Evolutionary conservation across 441 rosid species (phyloP).

Genomic region (Aleurites moluccanus): DNA sequence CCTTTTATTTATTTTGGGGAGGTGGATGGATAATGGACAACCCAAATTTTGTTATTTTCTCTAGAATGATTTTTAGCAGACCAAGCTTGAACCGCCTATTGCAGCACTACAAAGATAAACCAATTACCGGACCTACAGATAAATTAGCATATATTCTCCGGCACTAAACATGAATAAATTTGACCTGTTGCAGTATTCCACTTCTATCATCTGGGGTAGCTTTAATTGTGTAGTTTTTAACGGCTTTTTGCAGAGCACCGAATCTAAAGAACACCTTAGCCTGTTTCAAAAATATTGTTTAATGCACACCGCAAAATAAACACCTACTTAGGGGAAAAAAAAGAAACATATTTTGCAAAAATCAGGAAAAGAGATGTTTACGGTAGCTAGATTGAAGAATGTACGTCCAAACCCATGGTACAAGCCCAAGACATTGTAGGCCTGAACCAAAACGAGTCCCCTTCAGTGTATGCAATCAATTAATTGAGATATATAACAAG

Average conservation of each 20-base stretch:
- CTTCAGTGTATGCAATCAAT: conserved; percentile 8
- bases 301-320: not conserved
- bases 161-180: not conserved
- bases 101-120: too few relatives aligned
- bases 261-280: conserved; percentile 67
- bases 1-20: too few relatives aligned
- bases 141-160: too few relatives aligned
- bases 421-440: conserved; percentile 71
- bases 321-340: not conserved
- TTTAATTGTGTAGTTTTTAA: conserved; percentile 64
- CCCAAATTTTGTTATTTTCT: too few relatives aligned
- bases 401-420: conserved; percentile 80
- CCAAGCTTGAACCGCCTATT: too few relatives aligned
- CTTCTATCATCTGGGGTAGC: conserved; percentile 87
- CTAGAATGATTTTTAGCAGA: too few relatives aligned
- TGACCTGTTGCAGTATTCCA: conserved; percentile 85
- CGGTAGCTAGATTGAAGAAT: conserved; percentile 84
- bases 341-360: not conserved
- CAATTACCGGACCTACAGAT: too few relatives aligned
- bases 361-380: conserved; percentile 30
- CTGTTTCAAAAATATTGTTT: conserved; percentile 33
- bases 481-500: not conserved
- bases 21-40: too few relatives aligned
- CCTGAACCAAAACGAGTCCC: conserved; percentile 38
- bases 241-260: conserved; percentile 51